These are phyloP conservation scores for Odonthalia washingtoniensis DNA, from an alignment of 31 red algal species.

Conservation along the genomic window DNA sequence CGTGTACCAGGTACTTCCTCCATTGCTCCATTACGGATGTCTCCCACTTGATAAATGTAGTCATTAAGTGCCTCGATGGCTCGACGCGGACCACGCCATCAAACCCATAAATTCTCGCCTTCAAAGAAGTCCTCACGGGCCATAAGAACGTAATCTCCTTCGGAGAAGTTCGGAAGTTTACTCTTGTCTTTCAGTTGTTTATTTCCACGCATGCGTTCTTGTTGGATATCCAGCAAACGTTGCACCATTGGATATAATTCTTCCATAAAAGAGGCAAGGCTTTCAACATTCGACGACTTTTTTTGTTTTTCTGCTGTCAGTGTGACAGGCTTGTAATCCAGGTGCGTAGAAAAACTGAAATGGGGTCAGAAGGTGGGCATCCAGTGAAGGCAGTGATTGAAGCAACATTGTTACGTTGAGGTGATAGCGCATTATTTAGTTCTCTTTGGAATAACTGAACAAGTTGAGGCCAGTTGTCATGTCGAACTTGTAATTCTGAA, in stretches of 20 bases:
- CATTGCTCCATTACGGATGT: constrained; percentile 33
- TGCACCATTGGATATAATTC: constrained; percentile 13
- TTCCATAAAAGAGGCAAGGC: constrained; percentile 2
- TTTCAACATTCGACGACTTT: not conserved
- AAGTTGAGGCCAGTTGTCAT: constrained; percentile 45
- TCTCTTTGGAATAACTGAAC: constrained; percentile 41
- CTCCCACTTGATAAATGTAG: constrained; percentile 38
- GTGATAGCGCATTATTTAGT: constrained; percentile 41
- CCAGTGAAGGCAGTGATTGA: constrained; percentile 35
- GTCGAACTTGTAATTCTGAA: constrained; percentile 5
- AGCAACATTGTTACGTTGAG: constrained; percentile 12
- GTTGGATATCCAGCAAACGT: not conserved
- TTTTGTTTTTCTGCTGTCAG: not conserved
- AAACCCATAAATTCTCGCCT: not conserved
- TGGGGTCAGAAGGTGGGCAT: not conserved
- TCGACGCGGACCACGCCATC: constrained; percentile 27
- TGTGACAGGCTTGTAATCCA: not conserved
- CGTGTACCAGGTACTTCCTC: no score
- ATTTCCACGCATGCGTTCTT: not conserved
- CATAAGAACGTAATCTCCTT: constrained; percentile 40
- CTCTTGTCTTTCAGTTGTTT: not conserved
- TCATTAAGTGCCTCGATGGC: constrained; percentile 35
- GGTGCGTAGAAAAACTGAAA: not conserved
- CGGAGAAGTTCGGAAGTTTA: constrained; percentile 22
- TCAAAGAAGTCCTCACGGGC: constrained; percentile 2